Percentiles rank a stretch among this genome's conserved stretches.
phyloP scores from a whole-genome alignment of 2,329 filamentous ascomycete genomes.

The Penicillium sp. region DNA sequence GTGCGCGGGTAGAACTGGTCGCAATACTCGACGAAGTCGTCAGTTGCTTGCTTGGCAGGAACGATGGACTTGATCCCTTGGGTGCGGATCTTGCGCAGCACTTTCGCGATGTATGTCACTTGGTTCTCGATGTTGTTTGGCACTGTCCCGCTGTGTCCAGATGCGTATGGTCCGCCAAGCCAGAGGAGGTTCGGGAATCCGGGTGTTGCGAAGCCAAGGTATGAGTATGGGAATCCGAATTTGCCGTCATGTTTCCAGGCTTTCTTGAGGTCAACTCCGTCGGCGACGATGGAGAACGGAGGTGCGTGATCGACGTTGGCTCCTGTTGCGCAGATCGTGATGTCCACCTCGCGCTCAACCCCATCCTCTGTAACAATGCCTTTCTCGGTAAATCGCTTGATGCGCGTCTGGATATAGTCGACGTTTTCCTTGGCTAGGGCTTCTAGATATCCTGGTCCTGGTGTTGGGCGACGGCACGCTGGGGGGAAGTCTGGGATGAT shows the following conservation, averaged over 20 bases:
- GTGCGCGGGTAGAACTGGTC: constrained; percentile 53
- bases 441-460: constrained; percentile 66
- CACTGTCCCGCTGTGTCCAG: constrained; percentile 63
- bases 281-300: constrained; percentile 59
- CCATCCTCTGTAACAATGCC: constrained; percentile 63
- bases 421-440: constrained; percentile 62
- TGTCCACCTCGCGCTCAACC: constrained; percentile 57
- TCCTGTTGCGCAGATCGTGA: constrained; percentile 67
- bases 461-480: constrained; percentile 63
- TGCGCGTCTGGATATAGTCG: constrained; percentile 57
- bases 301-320: constrained; percentile 60
- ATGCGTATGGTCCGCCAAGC: constrained; percentile 60
- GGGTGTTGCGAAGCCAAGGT: constrained; percentile 62
- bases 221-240: constrained; percentile 65
- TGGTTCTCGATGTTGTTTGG: constrained; percentile 67
- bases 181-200: constrained; percentile 68
- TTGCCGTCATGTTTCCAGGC: constrained; percentile 58
- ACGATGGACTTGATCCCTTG: constrained; percentile 65
- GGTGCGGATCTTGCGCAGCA: constrained; percentile 63
- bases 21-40: constrained; percentile 51
- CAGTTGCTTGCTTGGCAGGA: constrained; percentile 58
- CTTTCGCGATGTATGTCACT: constrained; percentile 62
- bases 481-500: constrained; percentile 63
- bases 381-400: constrained; percentile 57
- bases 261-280: constrained; percentile 53